Conservation (phyloP, 805 yeast species). For the Yamadazyma akitaensis region DNA sequence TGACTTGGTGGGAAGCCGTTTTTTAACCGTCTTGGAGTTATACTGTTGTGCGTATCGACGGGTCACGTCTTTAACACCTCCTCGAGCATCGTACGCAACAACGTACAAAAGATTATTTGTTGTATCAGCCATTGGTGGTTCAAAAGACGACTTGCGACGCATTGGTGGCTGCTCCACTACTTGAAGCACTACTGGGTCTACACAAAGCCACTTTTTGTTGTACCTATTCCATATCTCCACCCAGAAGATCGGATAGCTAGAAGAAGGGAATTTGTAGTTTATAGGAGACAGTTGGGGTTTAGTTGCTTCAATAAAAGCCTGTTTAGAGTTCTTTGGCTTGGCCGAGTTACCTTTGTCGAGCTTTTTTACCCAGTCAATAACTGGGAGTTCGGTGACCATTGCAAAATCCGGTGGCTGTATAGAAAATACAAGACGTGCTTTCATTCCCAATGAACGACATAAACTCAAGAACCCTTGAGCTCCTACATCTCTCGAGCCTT, state of each 20-base stretch:
- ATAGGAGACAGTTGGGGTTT: slow-evolving; percentile 5
- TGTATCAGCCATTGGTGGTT: slow-evolving; percentile 64
- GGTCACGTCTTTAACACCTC: slow-evolving; percentile 77
- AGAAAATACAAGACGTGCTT: slow-evolving; percentile 75
- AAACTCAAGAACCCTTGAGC: slow-evolving; percentile 86
- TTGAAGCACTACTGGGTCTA: slow-evolving; percentile 72
- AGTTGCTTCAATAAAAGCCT: slow-evolving; percentile 2
- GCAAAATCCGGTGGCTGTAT: slow-evolving; percentile 90
- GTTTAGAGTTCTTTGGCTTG: slow-evolving; percentile 6
- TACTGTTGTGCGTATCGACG: slow-evolving; percentile 69
- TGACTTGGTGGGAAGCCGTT: slow-evolving; percentile 59
- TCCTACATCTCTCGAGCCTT: slow-evolving; percentile 75
- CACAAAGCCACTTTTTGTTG: slow-evolving; percentile 71
- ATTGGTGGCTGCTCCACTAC: slow-evolving; percentile 59
- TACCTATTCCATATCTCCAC: slow-evolving; percentile 87
- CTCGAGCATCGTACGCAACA: slow-evolving; percentile 66
- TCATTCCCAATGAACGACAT: slow-evolving; percentile 64
- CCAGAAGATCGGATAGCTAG: slow-evolving; percentile 78
- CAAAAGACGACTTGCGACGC: slow-evolving; percentile 53
- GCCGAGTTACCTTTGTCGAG: background rate
- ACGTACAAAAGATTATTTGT: slow-evolving; percentile 68
- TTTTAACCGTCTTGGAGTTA: slow-evolving; percentile 73
- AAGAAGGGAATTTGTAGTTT: slow-evolving; percentile 17
- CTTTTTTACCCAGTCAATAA: slow-evolving; percentile 6
- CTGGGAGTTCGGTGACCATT: slow-evolving; percentile 16